Evolutionary conservation across 2,329 filamentous ascomycete genomes (phyloP).

Genomic region (Cadophora luteo-olivacea): DNA sequence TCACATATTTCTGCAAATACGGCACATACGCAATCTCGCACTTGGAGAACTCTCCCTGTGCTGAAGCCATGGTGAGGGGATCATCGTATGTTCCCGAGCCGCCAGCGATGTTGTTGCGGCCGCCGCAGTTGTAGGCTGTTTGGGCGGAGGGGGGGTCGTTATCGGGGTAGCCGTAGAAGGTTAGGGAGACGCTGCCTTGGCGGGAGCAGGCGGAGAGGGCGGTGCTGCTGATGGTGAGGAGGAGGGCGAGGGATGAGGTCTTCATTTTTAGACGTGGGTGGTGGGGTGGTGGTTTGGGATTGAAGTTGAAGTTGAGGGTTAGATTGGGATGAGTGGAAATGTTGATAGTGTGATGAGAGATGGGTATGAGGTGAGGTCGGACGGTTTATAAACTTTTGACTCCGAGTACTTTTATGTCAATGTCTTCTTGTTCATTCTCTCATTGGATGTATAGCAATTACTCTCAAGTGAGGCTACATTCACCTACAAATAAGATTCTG

Average conservation of each 20-base stretch:
- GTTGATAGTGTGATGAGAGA: background rate
- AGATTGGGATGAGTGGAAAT: too few relatives aligned
- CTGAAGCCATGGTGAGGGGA: slow-evolving; percentile 52
- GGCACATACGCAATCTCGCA: slow-evolving; percentile 55
- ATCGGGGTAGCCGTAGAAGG: slow-evolving; percentile 51
- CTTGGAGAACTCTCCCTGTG: slow-evolving; percentile 47
- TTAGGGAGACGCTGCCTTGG: slow-evolving; percentile 42
- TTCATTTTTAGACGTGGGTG: slow-evolving; percentile 18
- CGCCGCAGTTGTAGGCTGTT: slow-evolving; percentile 48
- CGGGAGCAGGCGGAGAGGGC: slow-evolving; percentile 36
- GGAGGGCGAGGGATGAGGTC: background rate
- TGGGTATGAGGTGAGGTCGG: background rate
- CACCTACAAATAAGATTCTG: background rate
- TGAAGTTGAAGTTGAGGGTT: too few relatives aligned
- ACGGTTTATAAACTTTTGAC: background rate
- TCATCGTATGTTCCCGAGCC: slow-evolving; percentile 51
- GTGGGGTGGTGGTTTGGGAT: background rate
- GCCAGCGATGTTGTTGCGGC: slow-evolving; percentile 47
- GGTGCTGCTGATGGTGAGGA: slow-evolving; percentile 6
- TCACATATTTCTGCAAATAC: slow-evolving; percentile 52
- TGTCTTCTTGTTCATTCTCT: background rate
- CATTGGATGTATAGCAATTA: background rate
- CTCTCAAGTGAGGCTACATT: background rate
- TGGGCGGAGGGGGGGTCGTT: slow-evolving; percentile 47
- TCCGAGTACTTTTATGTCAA: background rate